phyloP scores from a whole-genome alignment of 2,329 filamentous ascomycete species.

The Cryphonectria carpinicola region DNA sequence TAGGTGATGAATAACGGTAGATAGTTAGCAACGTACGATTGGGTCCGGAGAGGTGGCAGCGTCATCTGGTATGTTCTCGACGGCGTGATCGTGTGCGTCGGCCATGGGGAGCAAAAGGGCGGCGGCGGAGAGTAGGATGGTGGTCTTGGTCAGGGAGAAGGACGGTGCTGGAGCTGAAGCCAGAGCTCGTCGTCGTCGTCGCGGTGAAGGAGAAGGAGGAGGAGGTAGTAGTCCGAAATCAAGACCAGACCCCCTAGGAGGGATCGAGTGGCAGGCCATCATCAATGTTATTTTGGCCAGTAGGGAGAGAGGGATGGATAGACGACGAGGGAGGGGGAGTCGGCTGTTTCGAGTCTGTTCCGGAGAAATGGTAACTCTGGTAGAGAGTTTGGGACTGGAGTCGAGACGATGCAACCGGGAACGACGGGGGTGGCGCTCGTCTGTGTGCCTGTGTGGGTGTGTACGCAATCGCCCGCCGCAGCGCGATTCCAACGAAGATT shows the following conservation, averaged over 20 bases:
- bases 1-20: background rate
- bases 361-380: background rate
- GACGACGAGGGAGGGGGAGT: background rate
- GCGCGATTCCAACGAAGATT: background rate
- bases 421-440: background rate
- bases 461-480: slow-evolving; percentile 4
- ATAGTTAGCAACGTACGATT: slow-evolving; percentile 57
- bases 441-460: background rate
- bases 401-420: background rate
- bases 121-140: slow-evolving; percentile 20
- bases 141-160: slow-evolving; percentile 4
- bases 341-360: slow-evolving; percentile 10
- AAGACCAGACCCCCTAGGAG: background rate
- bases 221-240: background rate
- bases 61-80: slow-evolving; percentile 67
- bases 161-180: background rate
- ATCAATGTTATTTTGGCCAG: background rate
- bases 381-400: background rate
- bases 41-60: slow-evolving; percentile 72
- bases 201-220: background rate
- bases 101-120: slow-evolving; percentile 30
- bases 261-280: slow-evolving; percentile 12
- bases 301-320: background rate
- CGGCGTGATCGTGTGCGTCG: slow-evolving; percentile 53
- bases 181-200: background rate